phyloP scores from a whole-genome alignment of 2,329 filamentous ascomycete species.

The Lachnellula hyalina region DNA sequence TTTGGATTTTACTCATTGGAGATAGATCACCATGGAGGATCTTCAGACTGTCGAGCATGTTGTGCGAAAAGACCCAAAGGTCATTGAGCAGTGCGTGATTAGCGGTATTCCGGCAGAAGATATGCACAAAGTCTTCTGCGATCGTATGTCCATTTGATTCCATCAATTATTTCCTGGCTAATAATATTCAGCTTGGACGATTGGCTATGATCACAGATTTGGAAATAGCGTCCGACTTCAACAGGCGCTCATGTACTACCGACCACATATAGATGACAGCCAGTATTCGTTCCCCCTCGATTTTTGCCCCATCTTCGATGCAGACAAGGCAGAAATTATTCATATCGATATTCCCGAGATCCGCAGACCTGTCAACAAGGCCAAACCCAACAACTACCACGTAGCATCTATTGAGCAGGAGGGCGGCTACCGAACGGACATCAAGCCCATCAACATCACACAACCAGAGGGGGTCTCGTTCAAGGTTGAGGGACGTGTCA shows the following conservation, averaged over 20 bases:
- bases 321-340: slow-evolving; percentile 62
- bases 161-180: slow-evolving; percentile 6
- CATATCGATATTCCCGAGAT: slow-evolving; percentile 64
- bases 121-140: slow-evolving; percentile 95
- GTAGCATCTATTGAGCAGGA: slow-evolving; percentile 64
- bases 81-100: slow-evolving; percentile 85
- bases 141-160: slow-evolving; percentile 52
- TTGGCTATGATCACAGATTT: slow-evolving; percentile 88
- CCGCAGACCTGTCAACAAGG: slow-evolving; percentile 68
- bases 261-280: slow-evolving; percentile 76
- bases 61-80: slow-evolving; percentile 70
- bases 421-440: slow-evolving; percentile 69
- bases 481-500: slow-evolving; percentile 63
- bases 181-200: slow-evolving; percentile 68
- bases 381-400: slow-evolving; percentile 73
- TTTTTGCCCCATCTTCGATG: slow-evolving; percentile 88
- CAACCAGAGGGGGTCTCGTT: slow-evolving; percentile 89
- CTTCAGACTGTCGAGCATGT: slow-evolving; percentile 73
- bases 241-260: slow-evolving; percentile 94
- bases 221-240: slow-evolving; percentile 74
- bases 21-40: slow-evolving; percentile 84
- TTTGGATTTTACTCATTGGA: slow-evolving; percentile 9
- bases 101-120: slow-evolving; percentile 75
- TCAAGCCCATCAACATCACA: slow-evolving; percentile 84
- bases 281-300: slow-evolving; percentile 91